Evolutionary conservation across 2,329 filamentous ascomycete species (phyloP).

Genomic region (Amauroascus verrucosus): DNA sequence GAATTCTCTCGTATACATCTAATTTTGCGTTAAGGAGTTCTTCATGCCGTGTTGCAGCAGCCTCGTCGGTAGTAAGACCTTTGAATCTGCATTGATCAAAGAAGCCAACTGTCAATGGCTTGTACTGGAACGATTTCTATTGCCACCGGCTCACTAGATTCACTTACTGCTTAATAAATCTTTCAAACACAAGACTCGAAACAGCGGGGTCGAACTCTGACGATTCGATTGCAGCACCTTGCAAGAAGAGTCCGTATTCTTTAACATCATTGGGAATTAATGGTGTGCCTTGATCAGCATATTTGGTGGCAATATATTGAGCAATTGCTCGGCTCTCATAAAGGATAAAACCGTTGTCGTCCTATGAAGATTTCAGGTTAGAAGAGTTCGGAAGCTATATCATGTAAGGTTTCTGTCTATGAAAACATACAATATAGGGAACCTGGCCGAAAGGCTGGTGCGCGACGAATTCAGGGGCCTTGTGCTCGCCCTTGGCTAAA

Average conservation of each 20-base stretch:
- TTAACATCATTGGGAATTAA: constrained; percentile 13
- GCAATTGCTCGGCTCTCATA: constrained; percentile 14
- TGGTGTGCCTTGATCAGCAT: constrained; percentile 9
- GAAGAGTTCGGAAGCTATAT: no score
- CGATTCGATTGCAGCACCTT: constrained; percentile 9
- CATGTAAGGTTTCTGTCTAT: background rate
- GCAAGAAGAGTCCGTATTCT: constrained; percentile 7
- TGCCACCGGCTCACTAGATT: no score
- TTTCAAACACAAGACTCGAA: constrained; percentile 8
- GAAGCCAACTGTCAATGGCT: background rate
- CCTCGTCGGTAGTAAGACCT: constrained; percentile 8
- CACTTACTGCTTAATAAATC: constrained; percentile 11
- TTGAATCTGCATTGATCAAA: background rate
- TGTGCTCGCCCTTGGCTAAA: constrained; percentile 12
- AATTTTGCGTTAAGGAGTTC: constrained; percentile 8
- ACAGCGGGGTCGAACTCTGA: constrained; percentile 8
- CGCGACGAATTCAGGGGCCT: constrained; percentile 6
- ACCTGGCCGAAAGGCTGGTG: constrained; percentile 13
- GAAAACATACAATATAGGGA: constrained; percentile 12
- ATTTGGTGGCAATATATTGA: constrained; percentile 14
- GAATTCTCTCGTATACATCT: constrained; percentile 14
- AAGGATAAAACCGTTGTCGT: constrained; percentile 15
- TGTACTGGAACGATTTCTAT: background rate
- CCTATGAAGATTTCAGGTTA: constrained; percentile 6
- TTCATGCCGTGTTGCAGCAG: background rate